A percentile compares a stretch with the other conserved stretches of the same genome.
These are phyloP conservation scores for Lachnellula suecica DNA, from an alignment of 2,329 filamentous ascomycete genomes.

Conservation along the genomic window DNA sequence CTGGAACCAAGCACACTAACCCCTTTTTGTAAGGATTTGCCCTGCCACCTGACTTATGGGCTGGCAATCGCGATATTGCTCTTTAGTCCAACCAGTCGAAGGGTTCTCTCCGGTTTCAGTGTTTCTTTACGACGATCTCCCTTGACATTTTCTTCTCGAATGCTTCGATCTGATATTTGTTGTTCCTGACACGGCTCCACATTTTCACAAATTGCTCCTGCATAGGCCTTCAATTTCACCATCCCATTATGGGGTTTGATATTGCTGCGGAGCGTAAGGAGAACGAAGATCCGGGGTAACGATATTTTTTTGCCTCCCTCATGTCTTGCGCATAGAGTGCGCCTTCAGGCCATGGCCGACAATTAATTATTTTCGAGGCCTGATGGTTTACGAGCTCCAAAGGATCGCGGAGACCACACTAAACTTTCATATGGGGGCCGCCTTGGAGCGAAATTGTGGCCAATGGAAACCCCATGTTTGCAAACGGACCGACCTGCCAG, in stretches of 20 bases:
- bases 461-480: not conserved
- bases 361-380: not conserved
- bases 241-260: not conserved
- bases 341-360: not conserved
- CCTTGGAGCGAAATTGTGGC: not conserved
- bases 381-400: not conserved
- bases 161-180: slow-evolving; percentile 24
- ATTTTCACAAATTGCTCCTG: slow-evolving; percentile 18
- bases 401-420: not conserved
- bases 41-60: slow-evolving; percentile 12
- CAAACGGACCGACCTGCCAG: slow-evolving; percentile 1
- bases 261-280: slow-evolving; percentile 13
- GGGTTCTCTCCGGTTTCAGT: slow-evolving; percentile 12
- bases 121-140: slow-evolving; percentile 15
- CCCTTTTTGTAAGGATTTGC: slow-evolving; percentile 8
- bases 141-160: slow-evolving; percentile 18
- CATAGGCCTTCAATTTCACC: slow-evolving; percentile 18
- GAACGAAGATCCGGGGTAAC: slow-evolving; percentile 12
- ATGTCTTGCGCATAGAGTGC: not conserved
- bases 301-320: slow-evolving; percentile 3
- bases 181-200: slow-evolving; percentile 22
- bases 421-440: not conserved
- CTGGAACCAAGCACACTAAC: slow-evolving; percentile 5
- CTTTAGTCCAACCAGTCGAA: slow-evolving; percentile 14
- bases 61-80: slow-evolving; percentile 3